Conservation (phyloP, 306 rosid genomes). For the Canavalia gladiata region DNA sequence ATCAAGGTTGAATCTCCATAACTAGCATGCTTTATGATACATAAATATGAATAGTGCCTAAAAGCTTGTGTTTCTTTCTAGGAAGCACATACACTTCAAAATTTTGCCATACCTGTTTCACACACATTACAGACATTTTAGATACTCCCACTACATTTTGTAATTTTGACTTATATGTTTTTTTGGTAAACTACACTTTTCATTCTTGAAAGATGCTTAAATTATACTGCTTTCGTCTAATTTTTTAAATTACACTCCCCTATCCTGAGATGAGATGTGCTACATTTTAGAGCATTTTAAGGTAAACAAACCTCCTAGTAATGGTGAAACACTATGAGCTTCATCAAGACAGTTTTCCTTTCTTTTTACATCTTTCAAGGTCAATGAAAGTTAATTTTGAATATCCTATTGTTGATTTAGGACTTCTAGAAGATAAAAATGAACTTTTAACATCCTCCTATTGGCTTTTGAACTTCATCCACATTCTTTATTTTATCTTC, state of each 20-base stretch:
- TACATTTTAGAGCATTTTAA: neutral
- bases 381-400: slow-evolving; percentile 5
- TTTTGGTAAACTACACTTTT: neutral
- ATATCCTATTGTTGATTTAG: neutral
- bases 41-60: too few relatives aligned
- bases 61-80: neutral
- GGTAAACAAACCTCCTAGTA: neutral
- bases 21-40: too few relatives aligned
- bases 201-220: slow-evolving; percentile 1
- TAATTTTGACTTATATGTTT: neutral
- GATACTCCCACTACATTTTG: neutral
- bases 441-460: neutral
- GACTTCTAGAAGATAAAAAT: neutral
- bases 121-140: neutral
- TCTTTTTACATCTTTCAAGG: neutral
- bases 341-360: neutral
- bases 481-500: neutral
- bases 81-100: neutral
- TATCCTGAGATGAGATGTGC: neutral
- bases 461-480: neutral
- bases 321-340: neutral
- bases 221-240: neutral
- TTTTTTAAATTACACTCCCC: neutral
- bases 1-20: too few relatives aligned
- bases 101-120: neutral